phyloP scores from a whole-genome alignment of 768 basidiomycete genomes.

The Pulveroboletus sp. region DNA sequence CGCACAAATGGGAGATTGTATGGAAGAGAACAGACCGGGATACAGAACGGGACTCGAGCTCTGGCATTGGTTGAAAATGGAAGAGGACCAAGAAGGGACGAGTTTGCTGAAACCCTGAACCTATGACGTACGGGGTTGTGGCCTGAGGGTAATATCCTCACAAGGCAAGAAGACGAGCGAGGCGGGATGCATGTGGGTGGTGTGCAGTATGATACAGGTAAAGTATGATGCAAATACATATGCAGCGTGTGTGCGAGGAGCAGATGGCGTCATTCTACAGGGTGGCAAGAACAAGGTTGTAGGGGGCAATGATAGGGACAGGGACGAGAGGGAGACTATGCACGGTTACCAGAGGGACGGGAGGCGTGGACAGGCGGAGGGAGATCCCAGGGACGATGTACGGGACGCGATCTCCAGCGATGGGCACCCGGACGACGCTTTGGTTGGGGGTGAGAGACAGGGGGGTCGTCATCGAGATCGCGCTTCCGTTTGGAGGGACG shows the following conservation, averaged over 20 bases:
- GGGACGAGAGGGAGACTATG: conserved; percentile 7
- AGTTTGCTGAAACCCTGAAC: not conserved
- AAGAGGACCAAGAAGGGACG: conserved; percentile 3
- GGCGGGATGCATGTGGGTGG: conserved; percentile 12
- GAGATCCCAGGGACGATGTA: conserved; percentile 8
- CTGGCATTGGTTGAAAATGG: conserved; percentile 20
- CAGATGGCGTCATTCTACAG: conserved; percentile 1
- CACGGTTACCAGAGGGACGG: conserved; percentile 18
- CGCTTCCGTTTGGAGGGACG: conserved; percentile 56
- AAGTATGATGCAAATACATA: conserved; percentile 27
- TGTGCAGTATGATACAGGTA: conserved; percentile 23
- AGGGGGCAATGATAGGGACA: conserved; percentile 2
- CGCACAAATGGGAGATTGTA: not conserved
- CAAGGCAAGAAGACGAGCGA: not conserved
- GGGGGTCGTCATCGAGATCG: conserved; percentile 10
- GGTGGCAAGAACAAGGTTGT: conserved; percentile 8
- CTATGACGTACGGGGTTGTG: conserved; percentile 26
- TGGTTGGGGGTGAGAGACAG: conserved; percentile 15
- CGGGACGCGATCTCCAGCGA: conserved; percentile 17
- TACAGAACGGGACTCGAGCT: conserved; percentile 30
- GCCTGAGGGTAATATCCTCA: conserved; percentile 1
- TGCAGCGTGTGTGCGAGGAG: conserved; percentile 17
- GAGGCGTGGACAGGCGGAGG: not conserved
- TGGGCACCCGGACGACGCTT: conserved; percentile 26
- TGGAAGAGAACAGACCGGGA: conserved; percentile 34